A percentile compares a stretch with the other conserved stretches of the same genome.
phyloP scores from a whole-genome alignment of 768 basidiomycete species.

The Suillus lakei region DNA sequence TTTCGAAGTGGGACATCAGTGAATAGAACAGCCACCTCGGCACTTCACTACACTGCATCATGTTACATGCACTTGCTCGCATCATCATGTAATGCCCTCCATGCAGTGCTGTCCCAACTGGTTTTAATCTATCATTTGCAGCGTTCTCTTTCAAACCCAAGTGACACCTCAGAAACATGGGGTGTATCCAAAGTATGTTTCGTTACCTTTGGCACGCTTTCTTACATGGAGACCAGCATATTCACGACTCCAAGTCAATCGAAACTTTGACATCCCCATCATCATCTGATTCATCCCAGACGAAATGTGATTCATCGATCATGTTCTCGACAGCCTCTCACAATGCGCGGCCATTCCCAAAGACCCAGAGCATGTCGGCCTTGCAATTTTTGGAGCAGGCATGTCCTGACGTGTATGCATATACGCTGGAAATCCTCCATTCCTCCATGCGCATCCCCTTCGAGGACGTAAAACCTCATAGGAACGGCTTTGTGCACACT shows the following conservation, averaged over 20 bases:
- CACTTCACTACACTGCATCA: background rate
- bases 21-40: background rate
- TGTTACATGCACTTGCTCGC: background rate
- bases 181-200: background rate
- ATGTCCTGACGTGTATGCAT: background rate
- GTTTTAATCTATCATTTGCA: too few relatives aligned
- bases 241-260: background rate
- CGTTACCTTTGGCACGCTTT: background rate
- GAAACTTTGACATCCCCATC: background rate
- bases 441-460: too few relatives aligned
- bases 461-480: too few relatives aligned
- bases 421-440: too few relatives aligned
- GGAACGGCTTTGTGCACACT: background rate
- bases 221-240: background rate
- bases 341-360: too few relatives aligned
- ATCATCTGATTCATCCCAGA: background rate
- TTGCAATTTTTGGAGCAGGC: background rate
- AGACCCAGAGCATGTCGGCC: too few relatives aligned
- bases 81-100: too few relatives aligned
- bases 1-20: background rate
- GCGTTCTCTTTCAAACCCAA: too few relatives aligned
- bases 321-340: too few relatives aligned
- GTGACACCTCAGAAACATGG: background rate
- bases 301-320: too few relatives aligned
- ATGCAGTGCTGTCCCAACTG: too few relatives aligned